Conservation (phyloP, 495 filamentous ascomycete species). For the Evernia prunastri region DNA sequence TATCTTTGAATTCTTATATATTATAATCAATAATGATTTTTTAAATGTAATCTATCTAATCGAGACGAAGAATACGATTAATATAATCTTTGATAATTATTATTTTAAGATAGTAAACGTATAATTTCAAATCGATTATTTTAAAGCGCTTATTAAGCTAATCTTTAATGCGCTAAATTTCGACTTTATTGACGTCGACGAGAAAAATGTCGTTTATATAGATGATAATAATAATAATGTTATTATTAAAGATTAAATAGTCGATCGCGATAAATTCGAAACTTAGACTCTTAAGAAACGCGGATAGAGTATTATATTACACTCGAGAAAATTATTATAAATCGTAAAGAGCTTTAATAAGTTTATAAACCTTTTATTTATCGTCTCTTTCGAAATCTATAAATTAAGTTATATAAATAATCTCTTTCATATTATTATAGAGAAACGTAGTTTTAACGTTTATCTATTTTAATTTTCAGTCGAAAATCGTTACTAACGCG, state of each 20-base stretch:
- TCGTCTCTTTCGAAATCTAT: background rate
- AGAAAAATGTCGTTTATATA: constrained; percentile 4
- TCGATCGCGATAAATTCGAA: background rate
- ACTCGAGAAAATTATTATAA: background rate
- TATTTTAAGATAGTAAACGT: background rate
- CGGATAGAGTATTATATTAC: background rate
- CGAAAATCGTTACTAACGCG: constrained; percentile 23
- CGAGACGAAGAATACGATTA: background rate
- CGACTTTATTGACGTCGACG: background rate
- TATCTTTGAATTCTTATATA: background rate
- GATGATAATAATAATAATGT: background rate
- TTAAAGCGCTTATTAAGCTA: background rate
- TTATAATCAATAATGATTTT: background rate
- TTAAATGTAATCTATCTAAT: background rate
- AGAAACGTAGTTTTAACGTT: constrained; percentile 33
- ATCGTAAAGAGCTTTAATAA: background rate
- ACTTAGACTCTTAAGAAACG: background rate
- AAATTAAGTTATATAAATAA: constrained; percentile 26
- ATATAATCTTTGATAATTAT: background rate
- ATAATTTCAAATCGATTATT: background rate
- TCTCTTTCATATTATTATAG: constrained; percentile 23
- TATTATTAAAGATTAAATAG: background rate
- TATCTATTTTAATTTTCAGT: constrained; percentile 29
- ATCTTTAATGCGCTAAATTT: background rate
- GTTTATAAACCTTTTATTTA: background rate